Conservation (phyloP, 768 basidiomycete species). For the Paxillus rubicundulus region DNA sequence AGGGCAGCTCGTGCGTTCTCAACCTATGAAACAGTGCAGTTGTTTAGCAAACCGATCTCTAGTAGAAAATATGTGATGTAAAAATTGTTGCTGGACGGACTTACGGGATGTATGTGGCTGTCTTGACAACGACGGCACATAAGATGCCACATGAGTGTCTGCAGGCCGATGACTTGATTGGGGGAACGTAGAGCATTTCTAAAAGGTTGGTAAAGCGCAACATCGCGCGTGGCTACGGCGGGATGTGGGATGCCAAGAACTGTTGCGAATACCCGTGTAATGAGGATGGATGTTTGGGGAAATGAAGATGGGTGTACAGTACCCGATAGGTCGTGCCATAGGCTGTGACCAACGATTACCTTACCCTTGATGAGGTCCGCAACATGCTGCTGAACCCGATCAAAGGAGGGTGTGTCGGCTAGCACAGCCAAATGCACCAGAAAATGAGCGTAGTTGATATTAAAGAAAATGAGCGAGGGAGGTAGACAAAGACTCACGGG, state of each 20-base stretch:
- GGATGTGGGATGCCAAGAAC: conserved; percentile 81
- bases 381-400: conserved; percentile 62
- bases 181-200: conserved; percentile 65
- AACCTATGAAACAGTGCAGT: conserved; percentile 41
- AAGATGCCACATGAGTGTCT: conserved; percentile 78
- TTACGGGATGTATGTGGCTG: conserved; percentile 66
- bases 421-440: not conserved
- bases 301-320: conserved; percentile 14
- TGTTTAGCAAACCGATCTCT: conserved; percentile 9
- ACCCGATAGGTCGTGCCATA: conserved; percentile 85
- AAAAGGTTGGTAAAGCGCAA: conserved; percentile 79
- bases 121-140: conserved; percentile 79
- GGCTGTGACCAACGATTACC: conserved; percentile 69
- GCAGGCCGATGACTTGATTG: conserved; percentile 68
- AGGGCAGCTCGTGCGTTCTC: conserved; percentile 70
- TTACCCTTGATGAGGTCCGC: conserved; percentile 67
- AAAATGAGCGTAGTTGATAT: not conserved
- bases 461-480: not conserved
- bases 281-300: conserved; percentile 7
- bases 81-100: not conserved
- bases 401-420: conserved; percentile 50
- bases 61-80: not conserved
- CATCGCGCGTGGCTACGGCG: conserved; percentile 75
- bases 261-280: conserved; percentile 27
- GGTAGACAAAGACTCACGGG: conserved; percentile 30